Percentiles rank a stretch among this genome's conserved stretches.
phyloP scores from a whole-genome alignment of 1,139 yeast genomes.

The Yamadazyma spencermartinsiae region DNA sequence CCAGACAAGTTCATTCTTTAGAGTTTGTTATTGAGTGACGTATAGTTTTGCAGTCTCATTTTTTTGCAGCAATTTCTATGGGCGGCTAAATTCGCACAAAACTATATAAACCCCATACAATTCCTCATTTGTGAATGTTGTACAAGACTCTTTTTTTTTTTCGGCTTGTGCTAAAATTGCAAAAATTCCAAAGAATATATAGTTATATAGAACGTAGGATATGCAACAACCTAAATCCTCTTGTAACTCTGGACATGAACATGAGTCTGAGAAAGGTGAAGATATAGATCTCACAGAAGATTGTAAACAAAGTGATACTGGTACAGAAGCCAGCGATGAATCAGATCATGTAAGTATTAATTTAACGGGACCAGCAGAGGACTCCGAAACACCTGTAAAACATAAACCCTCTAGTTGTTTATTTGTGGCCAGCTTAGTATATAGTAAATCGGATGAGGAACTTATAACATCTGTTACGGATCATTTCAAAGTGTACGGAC shows the following conservation, averaged over 20 bases:
- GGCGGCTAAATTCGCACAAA: too few relatives aligned
- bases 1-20: conserved; percentile 5
- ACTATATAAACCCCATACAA: too few relatives aligned
- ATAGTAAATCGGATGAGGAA: conserved; percentile 65
- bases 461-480: conserved; percentile 65
- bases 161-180: too few relatives aligned
- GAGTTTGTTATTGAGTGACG: too few relatives aligned
- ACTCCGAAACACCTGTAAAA: background rate
- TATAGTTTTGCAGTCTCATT: background rate
- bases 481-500: conserved; percentile 70
- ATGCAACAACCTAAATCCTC: too few relatives aligned
- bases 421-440: conserved; percentile 79
- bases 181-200: background rate
- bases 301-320: too few relatives aligned
- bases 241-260: too few relatives aligned
- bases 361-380: background rate
- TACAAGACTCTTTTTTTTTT: too few relatives aligned
- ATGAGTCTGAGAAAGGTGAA: too few relatives aligned
- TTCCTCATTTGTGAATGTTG: conserved; percentile 1
- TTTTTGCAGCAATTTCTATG: background rate
- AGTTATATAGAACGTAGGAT: background rate
- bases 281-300: too few relatives aligned
- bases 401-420: conserved; percentile 80
- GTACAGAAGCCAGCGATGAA: background rate
- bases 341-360: background rate